These are phyloP conservation scores for Ustilago trichophora DNA, from an alignment of 1,284 basidiomycete species.

Conservation along the genomic window DNA sequence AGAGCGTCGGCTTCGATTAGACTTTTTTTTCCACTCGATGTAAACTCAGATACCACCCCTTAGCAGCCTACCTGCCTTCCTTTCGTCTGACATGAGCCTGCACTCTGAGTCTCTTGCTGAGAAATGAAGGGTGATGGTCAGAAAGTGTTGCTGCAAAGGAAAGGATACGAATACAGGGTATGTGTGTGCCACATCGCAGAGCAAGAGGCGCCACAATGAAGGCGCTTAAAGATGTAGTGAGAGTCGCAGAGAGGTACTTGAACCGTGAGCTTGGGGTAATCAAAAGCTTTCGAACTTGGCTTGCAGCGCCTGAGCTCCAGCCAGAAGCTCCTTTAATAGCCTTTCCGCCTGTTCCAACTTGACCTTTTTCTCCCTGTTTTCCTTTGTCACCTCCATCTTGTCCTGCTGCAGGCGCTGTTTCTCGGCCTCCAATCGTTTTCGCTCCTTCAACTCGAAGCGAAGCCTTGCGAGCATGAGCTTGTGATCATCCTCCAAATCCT, in stretches of 20 bases:
- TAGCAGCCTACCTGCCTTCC: too few species aligned
- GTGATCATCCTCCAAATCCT: constrained; percentile 17
- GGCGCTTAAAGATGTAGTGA: too few species aligned
- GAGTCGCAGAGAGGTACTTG: too few species aligned
- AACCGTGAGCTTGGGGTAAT: too few species aligned
- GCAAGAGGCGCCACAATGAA: too few species aligned
- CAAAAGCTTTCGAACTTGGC: constrained; percentile 31
- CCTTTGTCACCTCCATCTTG: constrained; percentile 26
- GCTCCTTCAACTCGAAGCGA: constrained; percentile 34
- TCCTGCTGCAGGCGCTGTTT: constrained; percentile 32
- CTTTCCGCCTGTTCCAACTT: constrained; percentile 36
- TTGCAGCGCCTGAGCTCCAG: constrained; percentile 17
- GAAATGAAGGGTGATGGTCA: too few species aligned
- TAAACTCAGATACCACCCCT: too few species aligned
- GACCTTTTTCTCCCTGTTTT: constrained; percentile 44
- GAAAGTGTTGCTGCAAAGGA: too few species aligned
- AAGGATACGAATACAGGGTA: constrained; percentile 37
- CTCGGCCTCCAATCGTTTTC: constrained; percentile 30
- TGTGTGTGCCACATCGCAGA: constrained; percentile 4
- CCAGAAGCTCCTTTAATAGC: constrained; percentile 20
- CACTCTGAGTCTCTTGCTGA: too few species aligned
- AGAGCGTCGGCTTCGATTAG: constrained; percentile 73
- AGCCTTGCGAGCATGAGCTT: constrained; percentile 35
- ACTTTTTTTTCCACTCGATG: too few species aligned
- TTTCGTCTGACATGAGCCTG: too few species aligned